A percentile compares a stretch with the other conserved stretches of the same genome.
Evolutionary conservation across 2,329 filamentous ascomycete species (phyloP).

Genomic region (Arthrinium puccinioides): DNA sequence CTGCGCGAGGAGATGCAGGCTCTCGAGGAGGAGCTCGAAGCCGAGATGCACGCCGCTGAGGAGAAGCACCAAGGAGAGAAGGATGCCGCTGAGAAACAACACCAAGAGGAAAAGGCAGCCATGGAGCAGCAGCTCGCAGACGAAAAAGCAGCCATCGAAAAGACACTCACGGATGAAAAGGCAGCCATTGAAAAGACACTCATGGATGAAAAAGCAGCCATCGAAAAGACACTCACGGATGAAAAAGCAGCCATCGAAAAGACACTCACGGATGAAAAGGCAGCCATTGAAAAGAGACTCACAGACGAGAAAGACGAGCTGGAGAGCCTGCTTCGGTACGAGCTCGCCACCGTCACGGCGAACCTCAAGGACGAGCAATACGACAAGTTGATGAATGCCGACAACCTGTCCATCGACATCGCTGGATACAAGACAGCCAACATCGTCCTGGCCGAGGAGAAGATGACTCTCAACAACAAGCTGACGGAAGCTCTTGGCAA

Average conservation of each 20-base stretch:
- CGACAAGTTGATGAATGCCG: slow-evolving; percentile 17
- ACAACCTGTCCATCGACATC: slow-evolving; percentile 6
- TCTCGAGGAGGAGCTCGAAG: slow-evolving; percentile 17
- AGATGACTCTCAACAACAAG: slow-evolving; percentile 1
- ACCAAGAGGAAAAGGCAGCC: slow-evolving; percentile 1
- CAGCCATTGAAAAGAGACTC: slow-evolving; percentile 11
- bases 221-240: slow-evolving; percentile 15
- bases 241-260: slow-evolving; percentile 19
- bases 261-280: slow-evolving; percentile 9
- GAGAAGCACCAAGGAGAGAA: neutral
- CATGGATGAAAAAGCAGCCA: slow-evolving; percentile 14
- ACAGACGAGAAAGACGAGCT: slow-evolving; percentile 9
- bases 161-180: neutral
- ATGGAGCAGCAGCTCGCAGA: slow-evolving; percentile 11
- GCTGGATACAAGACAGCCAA: slow-evolving; percentile 2
- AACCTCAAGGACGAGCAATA: slow-evolving; percentile 15
- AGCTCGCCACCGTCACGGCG: slow-evolving; percentile 9
- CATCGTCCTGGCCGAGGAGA: slow-evolving; percentile 1
- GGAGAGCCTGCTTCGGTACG: slow-evolving; percentile 16
- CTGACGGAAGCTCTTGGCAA: neutral
- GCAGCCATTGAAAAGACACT: slow-evolving; percentile 11
- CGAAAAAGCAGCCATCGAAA: slow-evolving; percentile 5
- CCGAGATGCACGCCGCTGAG: neutral
- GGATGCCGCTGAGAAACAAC: slow-evolving; percentile 14
- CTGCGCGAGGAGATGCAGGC: slow-evolving; percentile 16